These are phyloP conservation scores for Crotalaria pallida DNA, from an alignment of 306 rosid genomes.

Conservation along the genomic window DNA sequence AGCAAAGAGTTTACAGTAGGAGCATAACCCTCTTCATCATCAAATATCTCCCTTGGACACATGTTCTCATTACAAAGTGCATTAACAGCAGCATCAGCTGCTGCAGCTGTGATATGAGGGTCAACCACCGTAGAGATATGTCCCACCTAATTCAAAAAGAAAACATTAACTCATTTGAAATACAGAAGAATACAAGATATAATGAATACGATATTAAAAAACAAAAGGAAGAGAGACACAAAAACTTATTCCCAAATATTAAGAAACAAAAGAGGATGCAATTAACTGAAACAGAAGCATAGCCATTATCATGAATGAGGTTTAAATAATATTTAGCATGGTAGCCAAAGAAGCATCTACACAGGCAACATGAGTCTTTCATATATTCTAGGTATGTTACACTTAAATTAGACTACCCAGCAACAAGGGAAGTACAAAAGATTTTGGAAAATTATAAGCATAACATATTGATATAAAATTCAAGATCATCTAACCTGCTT, in stretches of 20 bases:
- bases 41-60: slow-evolving; percentile 70
- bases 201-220: too few species aligned
- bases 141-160: slow-evolving; percentile 71
- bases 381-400: not conserved
- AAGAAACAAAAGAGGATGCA: not conserved
- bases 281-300: not conserved
- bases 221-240: too few species aligned
- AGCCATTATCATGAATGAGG: not conserved
- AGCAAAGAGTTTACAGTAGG: slow-evolving; percentile 31
- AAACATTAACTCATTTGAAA: slow-evolving; percentile 13
- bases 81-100: slow-evolving; percentile 76
- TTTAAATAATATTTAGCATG: not conserved
- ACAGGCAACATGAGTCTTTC: slow-evolving; percentile 1
- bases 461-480: not conserved
- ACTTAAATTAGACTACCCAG: not conserved
- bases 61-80: slow-evolving; percentile 70
- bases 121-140: slow-evolving; percentile 69
- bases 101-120: slow-evolving; percentile 74
- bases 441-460: not conserved
- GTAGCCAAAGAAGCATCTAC: slow-evolving; percentile 3
- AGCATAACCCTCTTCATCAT: slow-evolving; percentile 42
- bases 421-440: slow-evolving; percentile 13
- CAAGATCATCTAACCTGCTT: slow-evolving; percentile 48
- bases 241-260: not conserved
- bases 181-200: not conserved